These are phyloP conservation scores for Fusarium nodosum DNA, from an alignment of 2,329 filamentous ascomycete species.

Conservation along the genomic window DNA sequence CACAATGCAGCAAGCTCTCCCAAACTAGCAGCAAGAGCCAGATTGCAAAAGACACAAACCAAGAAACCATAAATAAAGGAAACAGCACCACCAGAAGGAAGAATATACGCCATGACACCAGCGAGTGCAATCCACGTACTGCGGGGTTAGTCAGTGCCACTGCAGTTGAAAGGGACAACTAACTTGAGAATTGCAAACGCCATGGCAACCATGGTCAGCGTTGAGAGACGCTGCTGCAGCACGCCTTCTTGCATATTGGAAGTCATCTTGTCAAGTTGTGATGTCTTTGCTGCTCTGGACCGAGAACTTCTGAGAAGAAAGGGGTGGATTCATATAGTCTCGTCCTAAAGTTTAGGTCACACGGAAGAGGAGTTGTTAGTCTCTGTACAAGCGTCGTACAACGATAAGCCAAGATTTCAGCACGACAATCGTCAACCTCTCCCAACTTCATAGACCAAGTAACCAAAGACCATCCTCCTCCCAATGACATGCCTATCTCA, in stretches of 20 bases:
- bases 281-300: not conserved
- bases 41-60: conserved; percentile 60
- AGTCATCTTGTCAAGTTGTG: not conserved
- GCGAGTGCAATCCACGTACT: conserved; percentile 55
- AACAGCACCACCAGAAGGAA: conserved; percentile 59
- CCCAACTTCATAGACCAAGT: no score
- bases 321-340: conserved; percentile 22
- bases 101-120: conserved; percentile 58
- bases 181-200: conserved; percentile 60
- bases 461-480: not conserved
- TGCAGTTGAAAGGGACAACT: not conserved
- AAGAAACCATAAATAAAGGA: conserved; percentile 62
- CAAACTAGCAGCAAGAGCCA: conserved; percentile 58
- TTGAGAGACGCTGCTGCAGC: conserved; percentile 49
- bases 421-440: not conserved
- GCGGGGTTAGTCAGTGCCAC: not conserved
- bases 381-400: conserved; percentile 1
- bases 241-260: conserved; percentile 4
- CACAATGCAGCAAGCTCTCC: conserved; percentile 61
- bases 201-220: conserved; percentile 59
- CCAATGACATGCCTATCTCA: not conserved
- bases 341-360: not conserved
- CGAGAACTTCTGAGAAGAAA: not conserved
- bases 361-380: not conserved
- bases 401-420: not conserved